These are phyloP conservation scores for Ceratocystis alfenasii DNA, from an alignment of 2,329 filamentous ascomycete species.

Conservation along the genomic window DNA sequence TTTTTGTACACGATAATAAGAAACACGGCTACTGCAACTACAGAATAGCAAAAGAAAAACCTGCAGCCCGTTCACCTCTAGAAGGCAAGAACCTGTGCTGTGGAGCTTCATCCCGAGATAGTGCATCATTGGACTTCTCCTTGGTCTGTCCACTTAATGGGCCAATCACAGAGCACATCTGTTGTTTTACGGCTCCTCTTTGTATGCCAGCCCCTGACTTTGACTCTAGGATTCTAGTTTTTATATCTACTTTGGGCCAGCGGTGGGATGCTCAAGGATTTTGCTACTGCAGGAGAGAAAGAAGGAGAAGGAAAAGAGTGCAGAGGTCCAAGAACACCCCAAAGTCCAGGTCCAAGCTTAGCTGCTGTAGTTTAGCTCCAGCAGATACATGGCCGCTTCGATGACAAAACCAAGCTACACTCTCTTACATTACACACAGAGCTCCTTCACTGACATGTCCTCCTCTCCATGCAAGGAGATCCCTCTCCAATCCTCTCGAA, in stretches of 20 bases:
- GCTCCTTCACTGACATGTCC: too few species aligned
- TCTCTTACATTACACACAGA: too few species aligned
- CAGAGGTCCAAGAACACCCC: not conserved
- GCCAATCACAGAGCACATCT: not conserved
- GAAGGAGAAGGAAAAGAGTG: not conserved
- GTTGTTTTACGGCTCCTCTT: not conserved
- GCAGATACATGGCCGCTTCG: too few species aligned
- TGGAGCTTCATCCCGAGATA: constrained; percentile 4
- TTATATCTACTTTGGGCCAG: constrained; percentile 6
- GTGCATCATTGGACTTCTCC: constrained; percentile 5
- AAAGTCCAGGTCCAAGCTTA: too few species aligned
- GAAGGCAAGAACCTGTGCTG: not conserved
- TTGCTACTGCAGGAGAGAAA: constrained; percentile 13
- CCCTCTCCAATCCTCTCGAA: too few species aligned
- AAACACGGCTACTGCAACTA: too few species aligned
- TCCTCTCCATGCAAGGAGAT: too few species aligned
- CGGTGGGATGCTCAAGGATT: not conserved
- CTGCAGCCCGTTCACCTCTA: not conserved
- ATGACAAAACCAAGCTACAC: too few species aligned
- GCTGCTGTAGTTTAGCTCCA: too few species aligned
- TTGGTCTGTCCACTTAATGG: not conserved
- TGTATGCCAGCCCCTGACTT: constrained; percentile 14
- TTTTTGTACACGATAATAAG: too few species aligned
- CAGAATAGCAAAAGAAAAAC: not conserved
- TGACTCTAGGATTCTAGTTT: not conserved